phyloP scores from a whole-genome alignment of 2,329 filamentous ascomycete species.

The Calonectria montana region DNA sequence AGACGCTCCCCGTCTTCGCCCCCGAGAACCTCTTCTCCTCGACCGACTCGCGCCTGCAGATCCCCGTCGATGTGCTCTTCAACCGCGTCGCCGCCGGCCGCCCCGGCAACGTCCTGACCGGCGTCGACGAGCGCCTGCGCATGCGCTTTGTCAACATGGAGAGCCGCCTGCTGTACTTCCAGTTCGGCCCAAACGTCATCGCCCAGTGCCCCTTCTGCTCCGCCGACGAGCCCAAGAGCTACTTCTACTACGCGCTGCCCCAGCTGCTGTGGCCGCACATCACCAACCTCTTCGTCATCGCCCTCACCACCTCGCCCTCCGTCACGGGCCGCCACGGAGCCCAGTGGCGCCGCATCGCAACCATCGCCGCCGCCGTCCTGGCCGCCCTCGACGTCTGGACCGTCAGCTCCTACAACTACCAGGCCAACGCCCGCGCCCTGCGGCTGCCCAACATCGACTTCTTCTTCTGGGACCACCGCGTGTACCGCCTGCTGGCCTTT shows the following conservation, averaged over 20 bases:
- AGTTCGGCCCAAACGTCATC: conserved; percentile 81
- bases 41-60: conserved; percentile 86
- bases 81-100: conserved; percentile 74
- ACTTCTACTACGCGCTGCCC: conserved; percentile 85
- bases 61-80: conserved; percentile 87
- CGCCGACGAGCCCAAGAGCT: conserved; percentile 74
- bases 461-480: conserved; percentile 77
- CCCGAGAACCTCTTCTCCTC: conserved; percentile 84
- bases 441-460: conserved; percentile 73
- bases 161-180: conserved; percentile 83
- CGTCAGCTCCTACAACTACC: conserved; percentile 73
- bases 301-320: conserved; percentile 76
- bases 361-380: conserved; percentile 69
- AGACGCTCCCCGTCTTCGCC: conserved; percentile 74
- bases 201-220: conserved; percentile 85
- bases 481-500: conserved; percentile 72
- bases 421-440: conserved; percentile 71
- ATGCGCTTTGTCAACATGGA: conserved; percentile 76
- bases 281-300: conserved; percentile 78
- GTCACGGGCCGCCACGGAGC: conserved; percentile 72
- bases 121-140: conserved; percentile 73
- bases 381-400: conserved; percentile 74
- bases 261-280: conserved; percentile 82
- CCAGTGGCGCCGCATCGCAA: conserved; percentile 78
- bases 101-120: conserved; percentile 59